Evolutionary conservation across 2,329 filamentous ascomycete genomes (phyloP).

Genomic region (Cladophialophora bantiana): DNA sequence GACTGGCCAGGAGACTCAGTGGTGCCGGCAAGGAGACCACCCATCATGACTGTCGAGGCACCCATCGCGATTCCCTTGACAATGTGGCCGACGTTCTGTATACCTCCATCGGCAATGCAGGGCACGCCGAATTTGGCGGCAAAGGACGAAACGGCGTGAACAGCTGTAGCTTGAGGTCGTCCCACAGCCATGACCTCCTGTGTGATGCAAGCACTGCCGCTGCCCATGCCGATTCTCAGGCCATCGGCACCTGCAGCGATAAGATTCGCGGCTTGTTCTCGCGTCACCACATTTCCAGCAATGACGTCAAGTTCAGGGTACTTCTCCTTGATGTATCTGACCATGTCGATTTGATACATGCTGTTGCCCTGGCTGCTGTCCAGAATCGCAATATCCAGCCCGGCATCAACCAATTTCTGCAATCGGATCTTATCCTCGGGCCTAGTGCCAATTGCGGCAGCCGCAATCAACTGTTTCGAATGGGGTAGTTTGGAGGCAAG

Average conservation of each 20-base stretch:
- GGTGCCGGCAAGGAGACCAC: constrained; percentile 93
- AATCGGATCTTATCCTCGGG: constrained; percentile 90
- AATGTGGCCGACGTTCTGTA: constrained; percentile 98
- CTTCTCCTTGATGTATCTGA: constrained; percentile 90
- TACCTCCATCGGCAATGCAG: constrained; percentile 96
- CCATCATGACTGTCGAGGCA: constrained; percentile 98
- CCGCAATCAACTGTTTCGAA: constrained; percentile 96
- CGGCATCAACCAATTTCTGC: constrained; percentile 87
- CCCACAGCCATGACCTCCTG: constrained; percentile 99
- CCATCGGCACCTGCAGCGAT: constrained; percentile 96
- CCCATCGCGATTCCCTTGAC: constrained; percentile 97
- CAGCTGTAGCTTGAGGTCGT: constrained; percentile 90
- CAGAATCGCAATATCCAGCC: constrained; percentile 91
- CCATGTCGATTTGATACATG: constrained; percentile 98
- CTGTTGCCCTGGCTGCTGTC: constrained; percentile 98
- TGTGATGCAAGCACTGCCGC: constrained; percentile 96
- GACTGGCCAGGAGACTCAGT: constrained; percentile 97
- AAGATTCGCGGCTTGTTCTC: constrained; percentile 89
- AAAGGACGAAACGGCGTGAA: constrained; percentile 88
- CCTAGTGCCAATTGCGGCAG: constrained; percentile 92
- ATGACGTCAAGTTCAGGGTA: constrained; percentile 91
- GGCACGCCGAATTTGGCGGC: constrained; percentile 93
- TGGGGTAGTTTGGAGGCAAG: constrained; percentile 94
- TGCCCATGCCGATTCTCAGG: constrained; percentile 98
- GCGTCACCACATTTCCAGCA: constrained; percentile 96